Evolutionary conservation across 2,329 filamentous ascomycete species (phyloP).

Genomic region (Thelonectria rubi): DNA sequence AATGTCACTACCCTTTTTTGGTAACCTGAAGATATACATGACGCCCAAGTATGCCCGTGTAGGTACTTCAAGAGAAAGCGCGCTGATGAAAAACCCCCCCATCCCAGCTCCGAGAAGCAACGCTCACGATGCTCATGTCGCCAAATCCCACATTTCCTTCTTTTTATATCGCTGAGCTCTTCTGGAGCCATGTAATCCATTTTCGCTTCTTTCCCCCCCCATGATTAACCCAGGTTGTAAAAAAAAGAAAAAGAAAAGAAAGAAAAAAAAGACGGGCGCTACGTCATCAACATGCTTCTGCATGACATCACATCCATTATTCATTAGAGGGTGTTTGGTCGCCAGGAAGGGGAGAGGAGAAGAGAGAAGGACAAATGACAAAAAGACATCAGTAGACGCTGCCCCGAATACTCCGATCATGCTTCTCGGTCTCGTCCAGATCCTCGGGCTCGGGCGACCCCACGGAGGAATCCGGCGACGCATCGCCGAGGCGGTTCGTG

Average conservation of each 20-base stretch:
- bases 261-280: constrained; percentile 11
- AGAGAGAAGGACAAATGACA: neutral
- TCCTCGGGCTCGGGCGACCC: constrained; percentile 35
- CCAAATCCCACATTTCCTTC: no score
- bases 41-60: no score
- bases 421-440: constrained; percentile 35
- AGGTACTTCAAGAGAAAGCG: no score
- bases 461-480: constrained; percentile 38
- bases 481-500: constrained; percentile 39
- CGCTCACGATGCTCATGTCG: no score
- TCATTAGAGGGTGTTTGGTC: constrained; percentile 2
- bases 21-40: no score
- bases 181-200: neutral
- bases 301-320: constrained; percentile 22
- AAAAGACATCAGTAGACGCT: constrained; percentile 36
- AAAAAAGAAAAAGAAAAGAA: constrained; percentile 22
- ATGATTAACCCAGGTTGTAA: constrained; percentile 1
- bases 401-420: constrained; percentile 39
- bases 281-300: constrained; percentile 24
- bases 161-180: no score
- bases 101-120: no score
- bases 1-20: no score
- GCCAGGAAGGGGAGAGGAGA: constrained; percentile 6
- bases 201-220: neutral
- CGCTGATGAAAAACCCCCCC: no score